Evolutionary conservation across 331 rosid species (phyloP).

Genomic region (Ulmus americana): DNA sequence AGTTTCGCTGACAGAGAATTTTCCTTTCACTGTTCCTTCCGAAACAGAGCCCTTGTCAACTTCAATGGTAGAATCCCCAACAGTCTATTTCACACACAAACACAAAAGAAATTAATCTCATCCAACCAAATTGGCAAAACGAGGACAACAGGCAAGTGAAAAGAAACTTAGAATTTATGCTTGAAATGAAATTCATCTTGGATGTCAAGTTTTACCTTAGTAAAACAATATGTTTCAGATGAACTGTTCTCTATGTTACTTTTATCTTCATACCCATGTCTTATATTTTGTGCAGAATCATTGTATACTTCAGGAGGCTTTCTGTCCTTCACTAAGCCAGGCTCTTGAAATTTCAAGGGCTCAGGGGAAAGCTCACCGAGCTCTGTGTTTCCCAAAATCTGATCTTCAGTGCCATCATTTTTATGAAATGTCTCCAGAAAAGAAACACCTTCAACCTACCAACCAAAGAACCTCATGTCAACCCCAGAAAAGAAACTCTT

Average conservation of each 20-base stretch:
- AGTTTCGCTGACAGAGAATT: conserved; percentile 25
- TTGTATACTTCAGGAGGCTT: conserved; percentile 27
- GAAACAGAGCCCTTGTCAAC: conserved; percentile 26
- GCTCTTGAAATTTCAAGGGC: conserved; percentile 13
- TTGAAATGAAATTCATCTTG: neutral
- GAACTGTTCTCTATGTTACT: conserved; percentile 21
- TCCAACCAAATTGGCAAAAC: neutral
- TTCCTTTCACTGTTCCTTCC: conserved; percentile 33
- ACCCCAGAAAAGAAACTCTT: neutral
- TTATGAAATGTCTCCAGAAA: conserved; percentile 41
- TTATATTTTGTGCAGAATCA: conserved; percentile 31
- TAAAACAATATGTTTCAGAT: conserved; percentile 20
- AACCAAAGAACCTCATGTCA: conserved; percentile 7
- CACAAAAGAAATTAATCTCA: conserved; percentile 9
- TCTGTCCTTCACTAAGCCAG: conserved; percentile 24
- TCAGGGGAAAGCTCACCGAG: conserved; percentile 20
- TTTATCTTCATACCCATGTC: conserved; percentile 29
- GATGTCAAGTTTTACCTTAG: conserved; percentile 25
- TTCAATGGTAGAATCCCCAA: conserved; percentile 26
- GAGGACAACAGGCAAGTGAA: conserved; percentile 8
- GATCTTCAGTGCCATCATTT: conserved; percentile 29
- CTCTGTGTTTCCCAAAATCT: conserved; percentile 19
- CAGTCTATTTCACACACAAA: conserved; percentile 43
- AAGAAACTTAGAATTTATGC: neutral
- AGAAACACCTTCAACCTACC: conserved; percentile 77